Percentiles rank a stretch among this genome's conserved stretches.
These are phyloP conservation scores for Oldenlandia corymbosa DNA, from an alignment of 257 asterid species.

Conservation along the genomic window DNA sequence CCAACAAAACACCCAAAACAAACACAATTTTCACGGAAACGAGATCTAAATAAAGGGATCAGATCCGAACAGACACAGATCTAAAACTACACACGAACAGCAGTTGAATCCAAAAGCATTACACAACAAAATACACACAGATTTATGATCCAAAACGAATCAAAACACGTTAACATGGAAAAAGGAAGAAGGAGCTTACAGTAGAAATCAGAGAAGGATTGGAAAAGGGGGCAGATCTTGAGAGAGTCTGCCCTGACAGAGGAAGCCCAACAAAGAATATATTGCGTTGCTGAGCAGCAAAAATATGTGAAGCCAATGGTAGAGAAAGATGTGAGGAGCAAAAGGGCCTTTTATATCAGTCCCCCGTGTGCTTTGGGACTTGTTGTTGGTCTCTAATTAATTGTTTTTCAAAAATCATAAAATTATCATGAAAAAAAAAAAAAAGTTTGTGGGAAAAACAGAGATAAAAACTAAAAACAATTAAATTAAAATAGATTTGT, in stretches of 20 bases:
- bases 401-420: conserved; percentile 6
- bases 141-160: neutral
- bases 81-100: neutral
- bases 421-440: neutral
- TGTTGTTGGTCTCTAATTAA: conserved; percentile 5
- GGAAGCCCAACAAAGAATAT: conserved; percentile 7
- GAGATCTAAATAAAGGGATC: conserved; percentile 3
- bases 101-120: conserved; percentile 3
- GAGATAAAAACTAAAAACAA: too few species aligned
- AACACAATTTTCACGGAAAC: neutral
- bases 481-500: too few species aligned
- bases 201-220: neutral
- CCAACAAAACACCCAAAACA: too few species aligned
- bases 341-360: neutral
- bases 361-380: neutral
- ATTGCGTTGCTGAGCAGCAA: neutral
- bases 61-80: conserved; percentile 8
- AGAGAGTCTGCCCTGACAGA: conserved; percentile 26
- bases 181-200: conserved; percentile 11
- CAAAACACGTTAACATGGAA: neutral
- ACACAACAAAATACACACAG: neutral
- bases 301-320: neutral
- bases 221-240: conserved; percentile 24
- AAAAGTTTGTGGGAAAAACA: too few species aligned
- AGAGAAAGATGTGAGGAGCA: neutral